Conservation (phyloP, 768 basidiomycete genomes). For the Phanerodontia chrysosporium region DNA sequence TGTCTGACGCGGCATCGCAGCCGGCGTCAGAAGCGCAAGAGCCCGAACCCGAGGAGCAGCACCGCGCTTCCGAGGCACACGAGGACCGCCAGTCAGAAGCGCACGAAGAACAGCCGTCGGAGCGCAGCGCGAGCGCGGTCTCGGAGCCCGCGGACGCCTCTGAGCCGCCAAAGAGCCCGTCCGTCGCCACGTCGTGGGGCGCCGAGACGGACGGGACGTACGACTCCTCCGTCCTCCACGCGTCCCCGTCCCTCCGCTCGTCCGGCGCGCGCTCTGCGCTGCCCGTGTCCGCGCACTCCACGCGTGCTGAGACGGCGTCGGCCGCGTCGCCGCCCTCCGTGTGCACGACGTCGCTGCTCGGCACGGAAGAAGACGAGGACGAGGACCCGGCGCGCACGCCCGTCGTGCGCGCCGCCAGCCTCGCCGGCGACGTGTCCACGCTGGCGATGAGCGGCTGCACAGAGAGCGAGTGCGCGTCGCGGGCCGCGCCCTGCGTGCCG, state of each 20-base stretch:
- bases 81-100: neutral
- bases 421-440: neutral
- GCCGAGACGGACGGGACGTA: slow-evolving; percentile 10
- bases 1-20: neutral
- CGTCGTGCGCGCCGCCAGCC: neutral
- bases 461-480: neutral
- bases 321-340: neutral
- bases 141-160: neutral
- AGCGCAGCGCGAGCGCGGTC: neutral
- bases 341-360: neutral
- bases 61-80: too few relatives aligned
- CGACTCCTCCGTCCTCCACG: slow-evolving; percentile 8
- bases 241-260: slow-evolving; percentile 7
- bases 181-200: slow-evolving; percentile 6
- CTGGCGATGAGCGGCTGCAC: neutral
- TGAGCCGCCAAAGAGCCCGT: neutral
- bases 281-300: neutral
- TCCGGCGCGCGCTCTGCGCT: neutral
- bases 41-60: neutral
- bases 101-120: neutral
- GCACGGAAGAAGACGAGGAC: neutral
- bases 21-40: neutral
- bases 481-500: neutral
- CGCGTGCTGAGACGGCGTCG: neutral
- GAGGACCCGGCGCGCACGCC: slow-evolving; percentile 2